Evolutionary conservation across 768 basidiomycete genomes (phyloP).

Genomic region (Mycena olivaceomarginata): DNA sequence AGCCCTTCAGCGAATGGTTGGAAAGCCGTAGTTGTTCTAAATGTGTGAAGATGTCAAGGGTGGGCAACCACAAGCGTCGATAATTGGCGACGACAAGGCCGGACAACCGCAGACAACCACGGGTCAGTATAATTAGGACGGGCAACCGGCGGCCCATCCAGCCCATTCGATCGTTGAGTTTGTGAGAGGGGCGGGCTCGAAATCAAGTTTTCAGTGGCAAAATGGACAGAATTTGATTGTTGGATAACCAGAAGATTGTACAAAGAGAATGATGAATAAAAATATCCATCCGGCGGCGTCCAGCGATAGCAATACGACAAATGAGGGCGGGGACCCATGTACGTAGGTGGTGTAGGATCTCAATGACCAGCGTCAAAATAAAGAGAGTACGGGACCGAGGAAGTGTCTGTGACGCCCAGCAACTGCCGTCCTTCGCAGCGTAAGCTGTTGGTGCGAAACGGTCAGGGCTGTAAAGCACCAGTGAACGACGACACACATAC

Average conservation of each 20-base stretch:
- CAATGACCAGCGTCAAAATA: not conserved
- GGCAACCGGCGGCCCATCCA: too few species aligned
- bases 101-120: too few species aligned
- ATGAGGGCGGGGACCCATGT: not conserved
- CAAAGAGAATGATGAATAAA: not conserved
- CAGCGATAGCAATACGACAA: not conserved
- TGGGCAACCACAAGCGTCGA: too few species aligned
- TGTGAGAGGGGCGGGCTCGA: not conserved
- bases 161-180: not conserved
- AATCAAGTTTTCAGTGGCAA: not conserved
- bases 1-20: too few species aligned
- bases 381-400: not conserved
- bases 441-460: not conserved
- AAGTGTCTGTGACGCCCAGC: not conserved
- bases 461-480: not conserved
- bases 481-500: not conserved
- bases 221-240: not conserved
- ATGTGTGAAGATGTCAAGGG: too few species aligned
- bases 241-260: not conserved
- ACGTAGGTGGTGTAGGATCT: not conserved
- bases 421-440: not conserved
- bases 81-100: too few species aligned
- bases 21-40: too few species aligned
- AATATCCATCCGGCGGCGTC: slow-evolving; percentile 1
- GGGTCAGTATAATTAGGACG: too few species aligned